Evolutionary conservation across 768 basidiomycete genomes (phyloP).

Genomic region (Phylloporus sp.): DNA sequence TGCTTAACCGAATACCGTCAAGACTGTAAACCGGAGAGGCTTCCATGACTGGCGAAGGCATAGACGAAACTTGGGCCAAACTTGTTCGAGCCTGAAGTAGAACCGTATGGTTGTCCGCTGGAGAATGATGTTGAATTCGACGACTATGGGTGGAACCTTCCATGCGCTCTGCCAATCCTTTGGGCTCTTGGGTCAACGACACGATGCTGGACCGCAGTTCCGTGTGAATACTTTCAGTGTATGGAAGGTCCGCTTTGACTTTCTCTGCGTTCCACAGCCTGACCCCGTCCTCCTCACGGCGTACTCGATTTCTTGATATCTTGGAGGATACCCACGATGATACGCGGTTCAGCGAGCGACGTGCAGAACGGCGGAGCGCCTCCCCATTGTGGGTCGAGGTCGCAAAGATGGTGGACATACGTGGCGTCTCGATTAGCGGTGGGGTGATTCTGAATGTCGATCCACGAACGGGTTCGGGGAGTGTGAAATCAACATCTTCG

Average conservation of each 20-base stretch:
- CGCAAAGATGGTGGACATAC: conserved; percentile 17
- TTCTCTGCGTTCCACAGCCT: conserved; percentile 34
- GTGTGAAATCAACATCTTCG: conserved; percentile 5
- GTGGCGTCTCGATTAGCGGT: conserved; percentile 24
- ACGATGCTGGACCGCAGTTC: conserved; percentile 1
- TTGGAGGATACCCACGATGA: conserved; percentile 38
- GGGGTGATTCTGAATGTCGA: conserved; percentile 23
- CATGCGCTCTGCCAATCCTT: conserved; percentile 5
- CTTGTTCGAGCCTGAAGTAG: conserved; percentile 3
- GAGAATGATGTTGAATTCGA: conserved; percentile 1
- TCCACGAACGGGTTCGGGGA: conserved; percentile 25
- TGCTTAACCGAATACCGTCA: conserved; percentile 28
- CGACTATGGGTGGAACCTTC: conserved; percentile 5
- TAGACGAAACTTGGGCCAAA: not conserved
- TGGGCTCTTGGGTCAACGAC: conserved; percentile 5
- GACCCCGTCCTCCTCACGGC: conserved; percentile 23
- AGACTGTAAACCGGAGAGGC: conserved; percentile 46
- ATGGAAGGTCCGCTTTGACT: conserved; percentile 14
- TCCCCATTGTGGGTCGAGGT: conserved; percentile 7
- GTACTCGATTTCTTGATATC: conserved; percentile 24
- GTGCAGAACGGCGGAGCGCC: conserved; percentile 12
- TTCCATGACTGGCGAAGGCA: not conserved
- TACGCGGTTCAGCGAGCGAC: conserved; percentile 24
- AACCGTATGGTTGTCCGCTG: not conserved
- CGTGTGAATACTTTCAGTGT: not conserved